These are phyloP conservation scores for Euphorbia celastroides DNA, from an alignment of 441 rosid genomes.

Conservation along the genomic window DNA sequence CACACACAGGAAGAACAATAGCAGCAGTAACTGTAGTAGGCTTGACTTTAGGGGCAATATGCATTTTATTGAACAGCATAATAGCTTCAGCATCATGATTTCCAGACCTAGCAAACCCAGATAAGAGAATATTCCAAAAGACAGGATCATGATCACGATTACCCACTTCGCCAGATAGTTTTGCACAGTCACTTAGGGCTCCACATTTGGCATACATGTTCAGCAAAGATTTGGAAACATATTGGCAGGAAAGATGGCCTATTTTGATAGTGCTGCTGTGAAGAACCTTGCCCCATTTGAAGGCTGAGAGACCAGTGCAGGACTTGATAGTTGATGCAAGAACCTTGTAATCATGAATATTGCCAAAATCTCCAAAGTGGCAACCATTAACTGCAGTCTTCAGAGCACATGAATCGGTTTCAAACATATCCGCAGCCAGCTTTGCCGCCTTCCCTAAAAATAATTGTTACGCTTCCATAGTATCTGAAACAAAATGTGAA, in stretches of 20 bases:
- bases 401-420: conserved; percentile 18
- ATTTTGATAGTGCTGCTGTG: conserved; percentile 42
- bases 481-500: background rate
- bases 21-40: conserved; percentile 62
- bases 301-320: conserved; percentile 41
- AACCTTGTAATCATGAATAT: conserved; percentile 38
- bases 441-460: background rate
- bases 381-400: conserved; percentile 15
- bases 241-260: conserved; percentile 49
- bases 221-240: conserved; percentile 62
- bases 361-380: conserved; percentile 17
- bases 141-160: conserved; percentile 55
- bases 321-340: conserved; percentile 55
- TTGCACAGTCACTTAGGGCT: conserved; percentile 45
- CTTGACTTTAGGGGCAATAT: conserved; percentile 29
- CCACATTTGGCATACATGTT: conserved; percentile 78
- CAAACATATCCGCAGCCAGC: conserved; percentile 38
- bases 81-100: conserved; percentile 37
- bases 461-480: background rate
- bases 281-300: conserved; percentile 44
- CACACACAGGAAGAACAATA: conserved; percentile 63
- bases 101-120: conserved; percentile 55
- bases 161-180: conserved; percentile 47
- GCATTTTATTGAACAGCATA: conserved; percentile 50
- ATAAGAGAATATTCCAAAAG: conserved; percentile 69